phyloP scores from a whole-genome alignment of 2,329 filamentous ascomycete species.

The Emergomyces orientalis region DNA sequence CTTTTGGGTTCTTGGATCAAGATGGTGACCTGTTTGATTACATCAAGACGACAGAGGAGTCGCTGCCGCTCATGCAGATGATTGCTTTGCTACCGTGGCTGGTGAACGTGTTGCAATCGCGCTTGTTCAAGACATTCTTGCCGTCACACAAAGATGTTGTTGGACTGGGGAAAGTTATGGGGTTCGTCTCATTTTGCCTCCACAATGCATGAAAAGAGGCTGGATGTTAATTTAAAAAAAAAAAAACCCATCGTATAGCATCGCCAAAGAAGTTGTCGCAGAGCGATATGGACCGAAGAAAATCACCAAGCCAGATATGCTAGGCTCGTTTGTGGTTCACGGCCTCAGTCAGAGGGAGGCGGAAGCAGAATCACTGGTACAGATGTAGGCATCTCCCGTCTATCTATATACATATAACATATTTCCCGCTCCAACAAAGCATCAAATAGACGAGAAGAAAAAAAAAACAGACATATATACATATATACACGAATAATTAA shows the following conservation, averaged over 20 bases:
- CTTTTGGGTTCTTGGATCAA: slow-evolving; percentile 39
- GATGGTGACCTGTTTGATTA: slow-evolving; percentile 38
- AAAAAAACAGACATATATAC: neutral
- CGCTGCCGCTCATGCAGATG: slow-evolving; percentile 16
- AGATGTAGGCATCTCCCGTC: slow-evolving; percentile 3
- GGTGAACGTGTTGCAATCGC: slow-evolving; percentile 16
- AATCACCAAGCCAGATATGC: slow-evolving; percentile 20
- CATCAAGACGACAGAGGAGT: slow-evolving; percentile 25
- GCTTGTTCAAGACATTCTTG: slow-evolving; percentile 12
- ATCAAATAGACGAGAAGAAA: neutral
- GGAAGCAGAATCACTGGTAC: slow-evolving; percentile 7
- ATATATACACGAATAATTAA: neutral
- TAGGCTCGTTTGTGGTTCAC: slow-evolving; percentile 24
- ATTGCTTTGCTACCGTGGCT: slow-evolving; percentile 15
- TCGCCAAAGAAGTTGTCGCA: slow-evolving; percentile 16
- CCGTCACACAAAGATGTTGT: slow-evolving; percentile 18
- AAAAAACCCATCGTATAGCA: slow-evolving; percentile 1
- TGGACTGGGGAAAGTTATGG: slow-evolving; percentile 21
- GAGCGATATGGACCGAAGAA: slow-evolving; percentile 17
- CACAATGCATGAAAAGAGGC: neutral
- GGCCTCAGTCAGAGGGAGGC: slow-evolving; percentile 17
- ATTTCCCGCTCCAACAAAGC: too few species aligned
- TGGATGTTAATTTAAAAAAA: neutral
- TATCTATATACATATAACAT: neutral
- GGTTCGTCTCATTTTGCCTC: slow-evolving; percentile 12